A percentile compares a stretch with the other conserved stretches of the same genome.
Evolutionary conservation across 2,329 filamentous ascomycete genomes (phyloP).

Genomic region (Fusarium piperis): DNA sequence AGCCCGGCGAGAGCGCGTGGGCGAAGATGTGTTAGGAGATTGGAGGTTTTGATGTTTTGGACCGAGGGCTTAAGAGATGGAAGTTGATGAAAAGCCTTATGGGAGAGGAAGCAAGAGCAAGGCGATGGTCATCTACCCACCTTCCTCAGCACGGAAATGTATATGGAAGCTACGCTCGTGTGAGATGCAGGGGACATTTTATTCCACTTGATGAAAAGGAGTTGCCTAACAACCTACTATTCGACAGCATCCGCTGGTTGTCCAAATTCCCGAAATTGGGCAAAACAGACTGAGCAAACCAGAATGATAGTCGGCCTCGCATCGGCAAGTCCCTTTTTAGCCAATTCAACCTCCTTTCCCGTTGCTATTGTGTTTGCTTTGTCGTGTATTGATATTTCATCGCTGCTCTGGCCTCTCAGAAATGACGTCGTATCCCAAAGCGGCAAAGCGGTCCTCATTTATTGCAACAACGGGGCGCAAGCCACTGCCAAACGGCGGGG

Average conservation of each 20-base stretch:
- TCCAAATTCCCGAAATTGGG: not conserved
- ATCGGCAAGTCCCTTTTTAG: not conserved
- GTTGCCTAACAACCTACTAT: not conserved
- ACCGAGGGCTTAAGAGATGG: not conserved
- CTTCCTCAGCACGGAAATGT: not conserved
- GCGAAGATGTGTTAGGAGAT: slow-evolving; percentile 8
- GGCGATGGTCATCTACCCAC: not conserved
- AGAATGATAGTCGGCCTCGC: not conserved
- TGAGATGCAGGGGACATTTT: not conserved
- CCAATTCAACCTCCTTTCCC: not conserved
- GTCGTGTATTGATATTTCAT: not conserved
- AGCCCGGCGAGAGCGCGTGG: not conserved
- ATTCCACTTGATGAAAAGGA: not conserved
- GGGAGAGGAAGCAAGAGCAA: not conserved
- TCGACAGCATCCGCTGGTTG: not conserved
- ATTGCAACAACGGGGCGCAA: slow-evolving; percentile 15
- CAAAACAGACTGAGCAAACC: not conserved
- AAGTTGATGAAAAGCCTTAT: not conserved
- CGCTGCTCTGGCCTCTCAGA: not conserved
- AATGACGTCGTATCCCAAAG: not conserved
- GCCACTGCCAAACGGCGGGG: slow-evolving; percentile 33
- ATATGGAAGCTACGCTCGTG: not conserved
- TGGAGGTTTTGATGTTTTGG: not conserved
- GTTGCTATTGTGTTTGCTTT: not conserved
- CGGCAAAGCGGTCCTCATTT: slow-evolving; percentile 5